phyloP scores from a whole-genome alignment of 2,329 filamentous ascomycete species.

The Penicillium sp. region DNA sequence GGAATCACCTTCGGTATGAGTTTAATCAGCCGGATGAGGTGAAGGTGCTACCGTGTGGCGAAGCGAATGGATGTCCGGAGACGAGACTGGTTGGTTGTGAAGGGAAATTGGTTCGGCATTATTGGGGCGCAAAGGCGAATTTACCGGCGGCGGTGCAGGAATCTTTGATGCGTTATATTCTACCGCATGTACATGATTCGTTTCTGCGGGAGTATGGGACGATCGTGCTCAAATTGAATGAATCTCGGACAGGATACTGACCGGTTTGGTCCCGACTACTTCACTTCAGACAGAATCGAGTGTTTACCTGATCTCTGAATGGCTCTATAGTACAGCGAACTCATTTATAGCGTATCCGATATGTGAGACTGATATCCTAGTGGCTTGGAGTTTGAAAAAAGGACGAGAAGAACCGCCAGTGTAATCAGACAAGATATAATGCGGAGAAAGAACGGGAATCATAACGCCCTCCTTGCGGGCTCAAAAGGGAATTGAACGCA shows the following conservation, averaged over 20 bases:
- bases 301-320: neutral
- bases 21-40: conserved; percentile 14
- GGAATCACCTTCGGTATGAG: conserved; percentile 15
- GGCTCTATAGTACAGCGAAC: conserved; percentile 22
- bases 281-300: neutral
- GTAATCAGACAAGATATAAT: conserved; percentile 16
- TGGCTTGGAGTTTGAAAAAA: conserved; percentile 8
- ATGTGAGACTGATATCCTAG: conserved; percentile 13
- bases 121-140: conserved; percentile 13
- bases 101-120: conserved; percentile 15
- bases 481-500: conserved; percentile 12
- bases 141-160: conserved; percentile 8
- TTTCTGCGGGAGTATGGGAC: conserved; percentile 4
- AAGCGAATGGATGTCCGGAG: conserved; percentile 18
- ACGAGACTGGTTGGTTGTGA: conserved; percentile 9
- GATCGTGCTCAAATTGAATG: conserved; percentile 3
- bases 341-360: conserved; percentile 21
- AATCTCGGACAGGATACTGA: neutral
- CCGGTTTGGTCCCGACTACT: neutral
- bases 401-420: conserved; percentile 12
- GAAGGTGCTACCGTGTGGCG: conserved; percentile 10
- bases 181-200: conserved; percentile 9
- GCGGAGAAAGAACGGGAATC: conserved; percentile 15
- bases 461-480: conserved; percentile 17
- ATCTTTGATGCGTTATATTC: conserved; percentile 11